Percentiles rank a stretch among this genome's conserved stretches.
phyloP scores from a whole-genome alignment of 345 rosid genomes.

The Salix brachista region DNA sequence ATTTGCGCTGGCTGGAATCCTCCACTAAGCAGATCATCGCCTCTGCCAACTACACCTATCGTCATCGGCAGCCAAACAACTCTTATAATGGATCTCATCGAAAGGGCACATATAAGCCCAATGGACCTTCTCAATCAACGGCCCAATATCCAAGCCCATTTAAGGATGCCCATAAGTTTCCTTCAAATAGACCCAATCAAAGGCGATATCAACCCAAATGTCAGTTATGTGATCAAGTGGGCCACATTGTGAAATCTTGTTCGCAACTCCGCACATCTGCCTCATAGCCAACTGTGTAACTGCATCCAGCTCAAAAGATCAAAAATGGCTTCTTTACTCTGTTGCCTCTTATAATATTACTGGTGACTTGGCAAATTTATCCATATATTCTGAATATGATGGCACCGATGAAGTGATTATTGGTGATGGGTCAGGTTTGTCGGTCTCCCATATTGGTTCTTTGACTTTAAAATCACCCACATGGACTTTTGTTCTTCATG shows the following conservation, averaged over 20 bases:
- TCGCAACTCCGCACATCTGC: too few species aligned
- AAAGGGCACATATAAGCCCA: too few species aligned
- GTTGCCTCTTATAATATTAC: not conserved
- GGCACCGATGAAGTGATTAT: not conserved
- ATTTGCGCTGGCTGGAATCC: rapidly evolving
- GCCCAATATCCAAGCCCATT: rapidly evolving
- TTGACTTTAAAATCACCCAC: not conserved
- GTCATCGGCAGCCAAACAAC: too few species aligned
- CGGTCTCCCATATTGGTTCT: not conserved
- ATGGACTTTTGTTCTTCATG: not conserved
- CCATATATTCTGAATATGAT: not conserved
- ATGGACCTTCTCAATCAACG: rapidly evolving
- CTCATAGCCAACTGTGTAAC: too few species aligned
- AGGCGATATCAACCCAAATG: not conserved
- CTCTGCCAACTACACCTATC: rapidly evolving
- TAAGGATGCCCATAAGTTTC: too few species aligned
- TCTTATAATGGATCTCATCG: too few species aligned
- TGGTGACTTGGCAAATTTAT: too few species aligned
- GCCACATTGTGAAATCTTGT: not conserved
- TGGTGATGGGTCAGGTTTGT: not conserved
- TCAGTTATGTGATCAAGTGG: not conserved
- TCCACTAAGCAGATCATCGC: rapidly evolving
- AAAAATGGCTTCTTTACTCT: not conserved
- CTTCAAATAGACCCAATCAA: too few species aligned
- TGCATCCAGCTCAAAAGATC: too few species aligned